Evolutionary conservation across 108 stramenopile genomes (phyloP).

Genomic region (Discostella pseudostelligera): DNA sequence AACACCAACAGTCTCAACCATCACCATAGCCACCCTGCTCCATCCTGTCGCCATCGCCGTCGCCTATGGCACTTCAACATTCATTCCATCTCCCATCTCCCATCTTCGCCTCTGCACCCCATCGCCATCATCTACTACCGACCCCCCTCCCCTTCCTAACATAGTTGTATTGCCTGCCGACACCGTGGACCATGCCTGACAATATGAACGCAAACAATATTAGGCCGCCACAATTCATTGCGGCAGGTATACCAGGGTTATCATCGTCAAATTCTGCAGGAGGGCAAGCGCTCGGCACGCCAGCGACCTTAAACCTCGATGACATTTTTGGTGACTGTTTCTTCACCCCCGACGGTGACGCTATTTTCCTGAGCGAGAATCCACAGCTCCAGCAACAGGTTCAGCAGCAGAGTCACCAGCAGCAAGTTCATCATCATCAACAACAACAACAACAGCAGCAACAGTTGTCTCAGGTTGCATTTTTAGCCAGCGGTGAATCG

Average conservation of each 20-base stretch:
- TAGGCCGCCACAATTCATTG: conserved; percentile 42
- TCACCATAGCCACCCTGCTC: no score
- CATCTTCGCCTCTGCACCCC: no score
- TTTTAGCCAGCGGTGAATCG: conserved; percentile 37
- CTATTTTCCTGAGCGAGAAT: conserved; percentile 77
- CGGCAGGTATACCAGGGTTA: conserved; percentile 33
- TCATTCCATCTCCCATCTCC: no score
- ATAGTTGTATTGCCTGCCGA: no score
- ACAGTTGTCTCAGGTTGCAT: conserved; percentile 19
- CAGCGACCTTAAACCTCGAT: conserved; percentile 81
- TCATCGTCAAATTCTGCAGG: conserved; percentile 35
- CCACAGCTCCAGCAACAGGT: conserved; percentile 54
- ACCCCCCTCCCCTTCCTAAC: no score
- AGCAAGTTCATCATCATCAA: no score
- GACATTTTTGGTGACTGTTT: conserved; percentile 91
- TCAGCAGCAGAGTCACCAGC: conserved; percentile 43
- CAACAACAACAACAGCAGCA: conserved; percentile 27
- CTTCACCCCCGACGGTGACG: conserved; percentile 87
- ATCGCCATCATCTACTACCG: no score
- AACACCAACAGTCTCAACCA: no score
- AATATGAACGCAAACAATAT: conserved; percentile 38
- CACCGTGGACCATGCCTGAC: conserved; percentile 25
- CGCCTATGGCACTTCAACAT: no score
- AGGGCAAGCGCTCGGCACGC: conserved; percentile 70
- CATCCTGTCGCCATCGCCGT: no score